These are phyloP conservation scores for Aspergillus campestris DNA, from an alignment of 495 filamentous ascomycete genomes.

Conservation along the genomic window DNA sequence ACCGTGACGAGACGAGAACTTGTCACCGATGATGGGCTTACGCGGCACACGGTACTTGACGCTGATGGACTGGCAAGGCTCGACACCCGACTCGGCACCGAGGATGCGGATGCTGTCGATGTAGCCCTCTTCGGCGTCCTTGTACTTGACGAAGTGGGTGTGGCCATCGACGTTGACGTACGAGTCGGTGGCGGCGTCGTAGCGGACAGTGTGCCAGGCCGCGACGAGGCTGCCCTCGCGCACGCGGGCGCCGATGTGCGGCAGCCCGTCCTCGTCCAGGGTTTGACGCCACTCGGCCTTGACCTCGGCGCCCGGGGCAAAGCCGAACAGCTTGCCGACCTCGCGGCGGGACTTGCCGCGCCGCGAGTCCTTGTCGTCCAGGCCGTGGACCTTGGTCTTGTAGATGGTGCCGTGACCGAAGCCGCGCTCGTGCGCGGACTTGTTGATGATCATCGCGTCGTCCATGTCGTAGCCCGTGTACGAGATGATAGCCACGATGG, in stretches of 20 bases:
- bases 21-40: conserved; percentile 78
- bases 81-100: conserved; percentile 68
- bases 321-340: conserved; percentile 73
- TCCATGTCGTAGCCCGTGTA: conserved; percentile 99
- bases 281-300: conserved; percentile 53
- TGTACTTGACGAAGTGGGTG: conserved; percentile 84
- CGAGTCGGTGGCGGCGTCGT: conserved; percentile 51
- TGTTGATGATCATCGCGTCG: conserved; percentile 99
- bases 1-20: conserved; percentile 51
- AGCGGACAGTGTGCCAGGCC: conserved; percentile 80
- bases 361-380: conserved; percentile 62
- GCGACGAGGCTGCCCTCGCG: conserved; percentile 75
- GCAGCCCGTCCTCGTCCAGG: conserved; percentile 82
- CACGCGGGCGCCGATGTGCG: conserved; percentile 65
- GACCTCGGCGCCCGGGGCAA: conserved; percentile 62
- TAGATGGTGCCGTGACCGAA: conserved; percentile 95
- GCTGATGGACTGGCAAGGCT: conserved; percentile 75
- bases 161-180: conserved; percentile 67
- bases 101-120: conserved; percentile 90
- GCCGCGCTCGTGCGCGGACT: conserved; percentile 94
- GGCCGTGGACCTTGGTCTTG: conserved; percentile 84
- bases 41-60: conserved; percentile 90
- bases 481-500: conserved; percentile 93
- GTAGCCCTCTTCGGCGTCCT: conserved; percentile 76
- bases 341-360: conserved; percentile 45